phyloP scores from a whole-genome alignment of 768 basidiomycete genomes.

The Leucosporidium creatinivorum region DNA sequence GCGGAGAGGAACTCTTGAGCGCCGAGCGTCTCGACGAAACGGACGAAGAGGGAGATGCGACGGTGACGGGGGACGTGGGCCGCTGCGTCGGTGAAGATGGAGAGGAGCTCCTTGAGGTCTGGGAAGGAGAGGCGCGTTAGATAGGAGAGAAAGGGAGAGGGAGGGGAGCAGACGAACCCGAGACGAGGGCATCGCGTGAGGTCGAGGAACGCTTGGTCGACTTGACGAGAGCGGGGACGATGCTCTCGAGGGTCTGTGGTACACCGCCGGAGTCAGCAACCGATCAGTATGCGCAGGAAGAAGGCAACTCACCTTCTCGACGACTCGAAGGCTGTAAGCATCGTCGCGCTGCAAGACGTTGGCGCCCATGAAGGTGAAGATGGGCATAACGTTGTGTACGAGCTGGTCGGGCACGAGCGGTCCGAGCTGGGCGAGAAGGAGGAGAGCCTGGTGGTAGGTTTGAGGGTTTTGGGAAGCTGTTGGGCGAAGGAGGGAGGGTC shows the following conservation, averaged over 20 bases:
- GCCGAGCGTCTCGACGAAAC: conserved; percentile 75
- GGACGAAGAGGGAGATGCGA: conserved; percentile 81
- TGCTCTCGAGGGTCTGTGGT: conserved; percentile 75
- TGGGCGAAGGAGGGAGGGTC: conserved; percentile 24
- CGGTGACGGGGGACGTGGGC: conserved; percentile 88
- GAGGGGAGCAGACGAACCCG: conserved; percentile 41
- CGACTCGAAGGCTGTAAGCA: conserved; percentile 86
- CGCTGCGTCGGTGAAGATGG: conserved; percentile 87
- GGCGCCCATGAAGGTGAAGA: conserved; percentile 99
- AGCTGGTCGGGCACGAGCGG: conserved; percentile 81
- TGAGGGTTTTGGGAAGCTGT: conserved; percentile 84
- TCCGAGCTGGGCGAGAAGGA: conserved; percentile 77
- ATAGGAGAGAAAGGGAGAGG: neutral
- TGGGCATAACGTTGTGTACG: conserved; percentile 90
- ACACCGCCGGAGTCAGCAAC: too few relatives aligned
- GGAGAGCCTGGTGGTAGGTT: conserved; percentile 83
- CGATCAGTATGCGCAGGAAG: neutral
- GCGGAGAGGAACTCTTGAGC: conserved; percentile 71
- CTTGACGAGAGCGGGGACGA: conserved; percentile 84
- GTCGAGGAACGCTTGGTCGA: conserved; percentile 60
- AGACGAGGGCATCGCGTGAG: conserved; percentile 55
- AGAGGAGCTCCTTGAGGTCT: conserved; percentile 57
- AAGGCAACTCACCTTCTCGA: conserved; percentile 63
- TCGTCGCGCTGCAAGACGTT: conserved; percentile 96
- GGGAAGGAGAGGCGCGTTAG: conserved; percentile 4